Evolutionary conservation across 192 early-diverging fungal species (phyloP).

Genomic region (Coemansia aciculifera): DNA sequence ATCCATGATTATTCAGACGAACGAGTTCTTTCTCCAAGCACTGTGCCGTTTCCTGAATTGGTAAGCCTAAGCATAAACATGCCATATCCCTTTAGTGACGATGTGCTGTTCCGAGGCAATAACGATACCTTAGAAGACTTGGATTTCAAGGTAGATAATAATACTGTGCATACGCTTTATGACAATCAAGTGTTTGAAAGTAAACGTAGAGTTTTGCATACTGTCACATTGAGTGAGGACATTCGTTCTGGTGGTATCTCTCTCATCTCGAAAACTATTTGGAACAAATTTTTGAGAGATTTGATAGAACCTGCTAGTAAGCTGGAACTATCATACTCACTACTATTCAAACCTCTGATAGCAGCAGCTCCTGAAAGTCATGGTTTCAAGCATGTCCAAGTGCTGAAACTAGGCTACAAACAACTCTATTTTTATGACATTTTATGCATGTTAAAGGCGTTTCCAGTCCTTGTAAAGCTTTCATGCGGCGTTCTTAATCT

Average conservation of each 20-base stretch:
- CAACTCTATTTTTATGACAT: neutral
- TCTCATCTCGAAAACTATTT: neutral
- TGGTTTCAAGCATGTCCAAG: neutral
- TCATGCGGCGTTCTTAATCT: neutral
- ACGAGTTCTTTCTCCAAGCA: too few species aligned
- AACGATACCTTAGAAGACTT: neutral
- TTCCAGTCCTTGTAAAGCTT: neutral
- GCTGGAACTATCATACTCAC: neutral
- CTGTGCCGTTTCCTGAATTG: neutral
- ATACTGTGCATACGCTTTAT: neutral
- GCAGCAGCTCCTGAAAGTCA: neutral
- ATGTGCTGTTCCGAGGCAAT: conserved; percentile 12
- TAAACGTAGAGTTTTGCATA: neutral
- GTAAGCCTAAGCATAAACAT: neutral
- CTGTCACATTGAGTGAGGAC: neutral
- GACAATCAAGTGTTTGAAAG: neutral
- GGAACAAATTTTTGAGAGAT: neutral
- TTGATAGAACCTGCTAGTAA: neutral
- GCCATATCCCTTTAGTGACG: conserved; percentile 8
- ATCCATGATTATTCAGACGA: too few species aligned
- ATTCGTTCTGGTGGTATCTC: neutral
- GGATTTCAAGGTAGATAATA: neutral
- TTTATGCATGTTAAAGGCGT: neutral
- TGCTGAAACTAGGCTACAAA: neutral
- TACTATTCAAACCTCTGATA: neutral